phyloP scores from a whole-genome alignment of 441 rosid genomes.

The Adansonia madagascariensis region DNA sequence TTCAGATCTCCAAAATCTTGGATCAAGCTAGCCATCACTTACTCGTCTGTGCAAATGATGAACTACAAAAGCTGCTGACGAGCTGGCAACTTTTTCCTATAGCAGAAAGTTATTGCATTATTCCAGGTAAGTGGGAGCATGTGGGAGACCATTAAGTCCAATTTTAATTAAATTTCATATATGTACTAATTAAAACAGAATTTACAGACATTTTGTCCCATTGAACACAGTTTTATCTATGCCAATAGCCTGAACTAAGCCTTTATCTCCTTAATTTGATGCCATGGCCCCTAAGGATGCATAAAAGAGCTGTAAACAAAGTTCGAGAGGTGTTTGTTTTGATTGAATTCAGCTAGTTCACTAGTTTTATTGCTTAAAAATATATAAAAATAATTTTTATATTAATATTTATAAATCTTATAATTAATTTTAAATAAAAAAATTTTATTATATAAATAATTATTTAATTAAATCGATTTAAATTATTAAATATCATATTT shows the following conservation, averaged over 20 bases:
- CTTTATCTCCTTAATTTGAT: not conserved
- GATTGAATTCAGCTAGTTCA: too few species aligned
- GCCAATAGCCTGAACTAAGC: not conserved
- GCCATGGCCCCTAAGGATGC: not conserved
- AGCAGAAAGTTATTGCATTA: not conserved
- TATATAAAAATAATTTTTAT: too few species aligned
- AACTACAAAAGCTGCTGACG: not conserved
- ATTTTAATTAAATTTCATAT: not conserved
- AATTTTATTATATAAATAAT: too few species aligned
- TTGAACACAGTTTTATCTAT: not conserved
- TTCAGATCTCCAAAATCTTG: not conserved
- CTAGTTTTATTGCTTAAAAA: too few species aligned
- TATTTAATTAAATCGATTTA: too few species aligned
- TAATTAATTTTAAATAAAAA: too few species aligned
- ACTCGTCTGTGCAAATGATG: not conserved
- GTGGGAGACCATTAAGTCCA: not conserved
- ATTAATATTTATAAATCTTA: too few species aligned
- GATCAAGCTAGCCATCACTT: not conserved
- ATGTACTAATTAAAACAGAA: not conserved
- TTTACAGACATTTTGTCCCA: not conserved
- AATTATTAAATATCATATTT: too few species aligned
- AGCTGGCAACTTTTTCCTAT: not conserved
- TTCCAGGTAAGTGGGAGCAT: conserved; percentile 30
- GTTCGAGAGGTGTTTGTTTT: too few species aligned
- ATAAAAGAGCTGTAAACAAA: too few species aligned